These are phyloP conservation scores for Pouteria glomerata DNA, from an alignment of 148 eudicot genomes.

Conservation along the genomic window DNA sequence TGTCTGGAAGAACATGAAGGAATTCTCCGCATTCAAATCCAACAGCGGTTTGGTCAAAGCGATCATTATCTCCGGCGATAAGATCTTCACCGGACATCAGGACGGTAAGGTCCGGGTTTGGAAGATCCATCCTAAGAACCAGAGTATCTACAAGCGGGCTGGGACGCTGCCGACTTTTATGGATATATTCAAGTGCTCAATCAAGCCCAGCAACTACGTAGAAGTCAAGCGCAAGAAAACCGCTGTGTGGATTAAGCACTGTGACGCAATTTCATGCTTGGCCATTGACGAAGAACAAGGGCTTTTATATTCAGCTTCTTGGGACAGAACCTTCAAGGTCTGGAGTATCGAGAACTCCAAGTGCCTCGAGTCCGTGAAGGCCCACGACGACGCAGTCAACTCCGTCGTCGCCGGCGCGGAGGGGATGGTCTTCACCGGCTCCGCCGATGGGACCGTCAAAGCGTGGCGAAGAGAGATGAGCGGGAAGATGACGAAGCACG, in stretches of 20 bases:
- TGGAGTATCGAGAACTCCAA: constrained; percentile 35
- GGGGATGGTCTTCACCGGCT: constrained; percentile 43
- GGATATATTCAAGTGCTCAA: constrained; percentile 44
- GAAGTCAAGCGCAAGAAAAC: constrained; percentile 35
- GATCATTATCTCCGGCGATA: constrained; percentile 33
- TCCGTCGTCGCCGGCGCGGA: constrained; percentile 25
- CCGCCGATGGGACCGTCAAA: constrained; percentile 48
- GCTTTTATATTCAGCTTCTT: constrained; percentile 46
- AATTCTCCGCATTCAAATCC: constrained; percentile 43
- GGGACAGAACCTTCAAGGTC: constrained; percentile 52
- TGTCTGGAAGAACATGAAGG: constrained; percentile 42
- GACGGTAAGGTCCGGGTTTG: constrained; percentile 49
- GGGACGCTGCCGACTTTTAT: constrained; percentile 44
- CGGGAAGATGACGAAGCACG: constrained; percentile 33
- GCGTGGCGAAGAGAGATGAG: constrained; percentile 38
- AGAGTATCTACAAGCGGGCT: constrained; percentile 24
- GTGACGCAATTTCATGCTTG: constrained; percentile 41
- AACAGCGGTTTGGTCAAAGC: constrained; percentile 52
- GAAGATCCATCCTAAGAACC: constrained; percentile 28
- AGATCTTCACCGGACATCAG: constrained; percentile 53
- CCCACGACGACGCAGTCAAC: constrained; percentile 54
- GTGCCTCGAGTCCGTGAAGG: constrained; percentile 45
- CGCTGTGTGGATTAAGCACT: constrained; percentile 43
- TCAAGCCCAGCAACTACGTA: constrained; percentile 35
- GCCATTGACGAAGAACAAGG: constrained; percentile 37